Evolutionary conservation across 306 rosid species (phyloP).

Genomic region (Lablab purpureus): DNA sequence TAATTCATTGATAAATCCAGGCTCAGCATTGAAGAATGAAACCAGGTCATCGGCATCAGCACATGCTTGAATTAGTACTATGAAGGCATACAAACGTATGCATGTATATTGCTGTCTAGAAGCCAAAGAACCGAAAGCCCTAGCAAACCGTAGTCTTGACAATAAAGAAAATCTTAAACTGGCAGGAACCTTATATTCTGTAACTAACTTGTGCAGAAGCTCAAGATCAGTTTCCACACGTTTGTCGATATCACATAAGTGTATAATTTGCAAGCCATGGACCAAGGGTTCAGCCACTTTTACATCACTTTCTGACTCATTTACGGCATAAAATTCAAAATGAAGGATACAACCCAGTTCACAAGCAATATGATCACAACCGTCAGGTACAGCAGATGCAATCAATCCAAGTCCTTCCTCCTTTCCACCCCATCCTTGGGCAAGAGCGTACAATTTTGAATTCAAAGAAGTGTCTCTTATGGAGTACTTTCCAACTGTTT

Average conservation of each 20-base stretch:
- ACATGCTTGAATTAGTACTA: conserved; percentile 90
- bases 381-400: conserved; percentile 76
- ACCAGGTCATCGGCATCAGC: conserved; percentile 84
- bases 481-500: conserved; percentile 86
- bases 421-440: conserved; percentile 99
- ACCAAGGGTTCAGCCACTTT: conserved; percentile 49
- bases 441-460: conserved; percentile 88
- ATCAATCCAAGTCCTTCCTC: conserved; percentile 98
- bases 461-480: conserved; percentile 82
- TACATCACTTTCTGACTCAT: conserved; percentile 61
- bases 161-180: conserved; percentile 84
- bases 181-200: conserved; percentile 80
- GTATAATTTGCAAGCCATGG: conserved; percentile 88
- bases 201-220: conserved; percentile 79
- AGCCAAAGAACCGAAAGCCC: conserved; percentile 90
- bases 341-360: conserved; percentile 94
- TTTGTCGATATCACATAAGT: conserved; percentile 64
- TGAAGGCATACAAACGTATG: conserved; percentile 93
- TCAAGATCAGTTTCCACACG: conserved; percentile 78
- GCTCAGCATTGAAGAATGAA: conserved; percentile 94
- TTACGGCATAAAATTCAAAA: conserved; percentile 88
- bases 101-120: conserved; percentile 88
- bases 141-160: conserved; percentile 93
- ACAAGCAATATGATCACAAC: conserved; percentile 65
- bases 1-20: conserved; percentile 94